Base-by-base conservation (phyloP, 2,329 filamentous ascomycete genomes). In the Phoma sp. region DNA sequence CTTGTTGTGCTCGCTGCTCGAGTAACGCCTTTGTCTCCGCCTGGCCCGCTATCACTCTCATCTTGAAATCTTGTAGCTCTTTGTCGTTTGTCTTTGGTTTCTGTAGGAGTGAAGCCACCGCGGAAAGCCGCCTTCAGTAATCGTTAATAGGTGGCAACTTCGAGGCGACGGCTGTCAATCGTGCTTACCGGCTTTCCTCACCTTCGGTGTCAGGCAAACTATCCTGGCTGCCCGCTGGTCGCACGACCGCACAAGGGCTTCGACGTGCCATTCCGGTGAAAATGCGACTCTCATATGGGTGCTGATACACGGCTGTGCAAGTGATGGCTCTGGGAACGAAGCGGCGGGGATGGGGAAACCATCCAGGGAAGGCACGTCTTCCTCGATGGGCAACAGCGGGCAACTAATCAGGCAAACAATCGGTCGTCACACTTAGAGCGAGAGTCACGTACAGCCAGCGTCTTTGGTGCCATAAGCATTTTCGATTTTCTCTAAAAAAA, bases 111-210 rank as follows among this genome's bases (percentile, higher is more conserved):
- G 55, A 53, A 4, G 43, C 38, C 25, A 68, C 23, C 4, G 59
- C 61, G 7, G 64, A 48, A n/a, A 70, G 53, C 27, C 67, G 57
- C 46, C 69, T 71, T 22, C 7, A 3, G 22, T 4, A 25, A 24
- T 11, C 2, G 2, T 32, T 22, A 66, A 33, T 63, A 57, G n/a
- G 18, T 29, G 18, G 18, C 18, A 18, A 2, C 1, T 29, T 24
- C 37, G 3, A 40, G 8, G 8, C 14, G 11, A 11, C 24, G 11
- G 10, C 11, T 4, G 29, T 8, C 9, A 5, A 7, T 14, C 0
- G 3, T 23, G 55, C 67, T 38, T 46, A 71, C 69, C 69, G 69
- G 57, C 62, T 72, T 30, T 68, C 62, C 2, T 63, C 66, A 4
- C 40, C 49, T 8, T 58, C 56, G 7, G 59, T 59, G 14, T 61